A percentile compares a stretch with the other conserved stretches of the same genome.
Conservation (phyloP, 2,329 filamentous ascomycete species). For the Hypoxylon sp. region DNA sequence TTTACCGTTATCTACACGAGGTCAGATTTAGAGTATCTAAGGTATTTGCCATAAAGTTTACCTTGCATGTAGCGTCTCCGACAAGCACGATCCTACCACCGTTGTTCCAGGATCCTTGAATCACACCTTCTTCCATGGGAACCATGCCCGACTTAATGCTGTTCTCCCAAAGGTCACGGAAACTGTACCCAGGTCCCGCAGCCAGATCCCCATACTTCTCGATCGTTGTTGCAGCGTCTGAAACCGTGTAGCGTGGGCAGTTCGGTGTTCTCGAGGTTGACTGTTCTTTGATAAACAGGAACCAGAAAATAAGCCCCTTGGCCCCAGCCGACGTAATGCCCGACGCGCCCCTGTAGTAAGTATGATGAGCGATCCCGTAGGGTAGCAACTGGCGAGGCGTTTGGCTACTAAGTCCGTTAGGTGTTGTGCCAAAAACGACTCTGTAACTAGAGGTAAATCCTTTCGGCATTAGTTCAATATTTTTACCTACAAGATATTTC, state of each 20-base stretch:
- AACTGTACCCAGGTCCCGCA: constrained; percentile 26
- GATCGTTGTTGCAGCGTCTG: constrained; percentile 29
- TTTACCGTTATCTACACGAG: constrained; percentile 33
- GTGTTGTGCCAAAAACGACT: constrained; percentile 34
- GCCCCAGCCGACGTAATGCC: constrained; percentile 25
- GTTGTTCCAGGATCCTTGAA: constrained; percentile 38
- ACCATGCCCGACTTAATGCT: constrained; percentile 35
- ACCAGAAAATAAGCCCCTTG: constrained; percentile 30
- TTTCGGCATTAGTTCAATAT: background rate
- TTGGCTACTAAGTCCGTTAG: background rate
- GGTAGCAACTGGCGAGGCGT: constrained; percentile 9
- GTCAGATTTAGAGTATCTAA: constrained; percentile 14
- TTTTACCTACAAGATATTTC: background rate
- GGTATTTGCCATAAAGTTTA: constrained; percentile 3
- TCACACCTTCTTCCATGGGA: constrained; percentile 39
- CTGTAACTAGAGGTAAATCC: constrained; percentile 33
- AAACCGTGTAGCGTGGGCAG: constrained; percentile 29
- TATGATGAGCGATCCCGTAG: constrained; percentile 23
- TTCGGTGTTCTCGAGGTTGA: constrained; percentile 12
- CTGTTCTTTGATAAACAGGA: constrained; percentile 37
- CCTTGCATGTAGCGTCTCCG: constrained; percentile 35
- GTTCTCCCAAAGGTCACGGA: constrained; percentile 36
- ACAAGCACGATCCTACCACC: constrained; percentile 36
- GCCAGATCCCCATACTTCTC: constrained; percentile 24
- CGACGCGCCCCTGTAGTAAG: constrained; percentile 30